phyloP scores from a whole-genome alignment of 148 eudicot genomes.

The Chenopodium suecicum region DNA sequence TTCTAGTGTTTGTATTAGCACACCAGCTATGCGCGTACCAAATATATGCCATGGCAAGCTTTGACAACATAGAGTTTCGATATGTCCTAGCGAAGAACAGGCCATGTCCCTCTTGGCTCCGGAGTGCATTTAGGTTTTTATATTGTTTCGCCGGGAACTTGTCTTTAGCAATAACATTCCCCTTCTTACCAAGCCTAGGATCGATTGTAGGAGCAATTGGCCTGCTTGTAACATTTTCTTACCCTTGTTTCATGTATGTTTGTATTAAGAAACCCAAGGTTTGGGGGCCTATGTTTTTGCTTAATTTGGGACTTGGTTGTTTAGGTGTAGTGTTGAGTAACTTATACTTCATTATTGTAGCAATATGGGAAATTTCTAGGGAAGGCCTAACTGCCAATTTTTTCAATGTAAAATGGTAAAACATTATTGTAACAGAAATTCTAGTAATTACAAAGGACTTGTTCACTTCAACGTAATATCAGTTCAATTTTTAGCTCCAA shows the following conservation, averaged over 20 bases:
- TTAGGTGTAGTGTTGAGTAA: constrained; percentile 24
- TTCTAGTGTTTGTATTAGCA: constrained; percentile 24
- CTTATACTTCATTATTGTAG: constrained; percentile 9
- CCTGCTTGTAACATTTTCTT: constrained; percentile 35
- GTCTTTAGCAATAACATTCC: constrained; percentile 32
- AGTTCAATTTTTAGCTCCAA: too few relatives aligned
- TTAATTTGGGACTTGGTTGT: constrained; percentile 39
- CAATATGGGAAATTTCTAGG: constrained; percentile 18
- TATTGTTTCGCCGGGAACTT: constrained; percentile 27
- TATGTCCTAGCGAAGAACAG: constrained; percentile 16
- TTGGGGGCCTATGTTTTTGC: constrained; percentile 31
- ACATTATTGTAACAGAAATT: background rate
- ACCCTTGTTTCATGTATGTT: constrained; percentile 51
- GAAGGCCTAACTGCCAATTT: constrained; percentile 17
- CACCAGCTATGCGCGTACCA: constrained; percentile 39
- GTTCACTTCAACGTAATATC: too few relatives aligned
- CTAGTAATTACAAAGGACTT: too few relatives aligned
- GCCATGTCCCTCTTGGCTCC: constrained; percentile 30
- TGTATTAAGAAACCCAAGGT: constrained; percentile 38
- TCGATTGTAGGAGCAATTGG: constrained; percentile 33
- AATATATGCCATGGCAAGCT: constrained; percentile 39
- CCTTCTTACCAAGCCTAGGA: constrained; percentile 33
- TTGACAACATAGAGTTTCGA: constrained; percentile 38
- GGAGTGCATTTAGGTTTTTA: constrained; percentile 21
- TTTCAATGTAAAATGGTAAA: constrained; percentile 10